Evolutionary conservation across 306 rosid species (phyloP).

Genomic region (Betula pendula): DNA sequence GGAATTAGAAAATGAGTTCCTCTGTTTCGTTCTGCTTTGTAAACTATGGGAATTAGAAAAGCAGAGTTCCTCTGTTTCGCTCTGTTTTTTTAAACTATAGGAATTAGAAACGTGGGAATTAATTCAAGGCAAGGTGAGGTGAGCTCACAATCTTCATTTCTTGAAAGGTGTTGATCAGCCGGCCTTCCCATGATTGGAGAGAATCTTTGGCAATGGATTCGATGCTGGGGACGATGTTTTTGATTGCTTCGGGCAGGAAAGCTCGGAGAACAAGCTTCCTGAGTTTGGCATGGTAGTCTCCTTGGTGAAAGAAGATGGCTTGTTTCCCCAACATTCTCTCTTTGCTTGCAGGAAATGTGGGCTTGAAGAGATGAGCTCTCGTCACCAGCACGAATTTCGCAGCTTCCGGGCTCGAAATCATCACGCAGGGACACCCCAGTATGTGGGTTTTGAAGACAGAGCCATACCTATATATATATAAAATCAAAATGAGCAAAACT

Average conservation of each 20-base stretch:
- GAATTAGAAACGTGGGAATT: background rate
- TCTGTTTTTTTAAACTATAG: conserved; percentile 11
- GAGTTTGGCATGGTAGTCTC: conserved; percentile 83
- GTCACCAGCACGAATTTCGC: conserved; percentile 77
- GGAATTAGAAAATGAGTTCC: too few species aligned
- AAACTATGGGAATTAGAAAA: background rate
- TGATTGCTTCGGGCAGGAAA: conserved; percentile 75
- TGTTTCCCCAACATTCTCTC: conserved; percentile 96
- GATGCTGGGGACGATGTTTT: conserved; percentile 46
- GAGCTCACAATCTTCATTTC: conserved; percentile 84
- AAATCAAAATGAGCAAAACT: background rate
- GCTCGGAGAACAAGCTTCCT: conserved; percentile 86
- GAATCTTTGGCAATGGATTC: conserved; percentile 69
- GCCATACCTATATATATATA: conserved; percentile 57
- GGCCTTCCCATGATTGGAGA: conserved; percentile 69
- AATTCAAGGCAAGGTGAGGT: background rate
- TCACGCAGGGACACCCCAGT: conserved; percentile 93
- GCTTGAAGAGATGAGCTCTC: conserved; percentile 79
- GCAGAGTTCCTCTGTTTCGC: conserved; percentile 3
- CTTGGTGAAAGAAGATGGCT: conserved; percentile 92
- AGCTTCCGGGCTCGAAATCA: conserved; percentile 92
- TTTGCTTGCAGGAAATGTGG: conserved; percentile 92
- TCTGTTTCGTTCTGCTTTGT: too few species aligned
- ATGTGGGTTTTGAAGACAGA: conserved; percentile 95
- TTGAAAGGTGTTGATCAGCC: conserved; percentile 65